These are phyloP conservation scores for Choiromyces venosus DNA, from an alignment of 495 filamentous ascomycete genomes.

Conservation along the genomic window DNA sequence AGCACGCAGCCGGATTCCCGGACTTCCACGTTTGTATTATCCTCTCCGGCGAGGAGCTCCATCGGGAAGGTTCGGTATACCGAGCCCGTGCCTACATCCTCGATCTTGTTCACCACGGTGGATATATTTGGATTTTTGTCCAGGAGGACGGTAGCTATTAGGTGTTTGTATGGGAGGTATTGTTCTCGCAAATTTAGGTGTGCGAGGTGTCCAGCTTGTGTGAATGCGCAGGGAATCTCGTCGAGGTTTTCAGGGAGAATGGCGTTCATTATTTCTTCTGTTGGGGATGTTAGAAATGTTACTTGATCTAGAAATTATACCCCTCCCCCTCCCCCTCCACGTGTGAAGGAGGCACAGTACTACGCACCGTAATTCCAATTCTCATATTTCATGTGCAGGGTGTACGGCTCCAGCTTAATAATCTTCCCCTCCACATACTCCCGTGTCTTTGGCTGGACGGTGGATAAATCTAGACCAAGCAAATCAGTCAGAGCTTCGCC, in stretches of 20 bases:
- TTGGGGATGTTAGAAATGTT: not conserved
- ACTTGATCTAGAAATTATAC: conserved; percentile 12
- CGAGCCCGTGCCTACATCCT: conserved; percentile 76
- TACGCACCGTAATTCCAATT: conserved; percentile 75
- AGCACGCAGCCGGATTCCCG: conserved; percentile 59
- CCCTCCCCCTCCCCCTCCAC: too few relatives aligned
- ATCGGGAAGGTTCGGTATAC: conserved; percentile 89
- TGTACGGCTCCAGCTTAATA: conserved; percentile 65
- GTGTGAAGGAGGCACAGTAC: not conserved
- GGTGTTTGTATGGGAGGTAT: conserved; percentile 71
- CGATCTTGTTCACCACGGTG: conserved; percentile 94
- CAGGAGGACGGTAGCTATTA: conserved; percentile 75
- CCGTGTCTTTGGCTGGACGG: conserved; percentile 64
- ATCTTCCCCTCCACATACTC: conserved; percentile 62
- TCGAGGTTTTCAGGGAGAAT: conserved; percentile 66
- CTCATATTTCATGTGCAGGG: conserved; percentile 69
- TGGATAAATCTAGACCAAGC: conserved; percentile 60
- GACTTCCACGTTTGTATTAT: conserved; percentile 73
- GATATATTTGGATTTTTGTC: conserved; percentile 76
- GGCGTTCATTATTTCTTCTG: conserved; percentile 74
- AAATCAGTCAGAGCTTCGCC: conserved; percentile 21
- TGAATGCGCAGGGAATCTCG: conserved; percentile 82
- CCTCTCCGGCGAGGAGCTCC: conserved; percentile 77
- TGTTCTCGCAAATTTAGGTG: conserved; percentile 84
- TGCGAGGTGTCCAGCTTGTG: conserved; percentile 78